Evolutionary conservation across 1,284 basidiomycete genomes (phyloP).

Genomic region (Pyrrhoderma noxium): DNA sequence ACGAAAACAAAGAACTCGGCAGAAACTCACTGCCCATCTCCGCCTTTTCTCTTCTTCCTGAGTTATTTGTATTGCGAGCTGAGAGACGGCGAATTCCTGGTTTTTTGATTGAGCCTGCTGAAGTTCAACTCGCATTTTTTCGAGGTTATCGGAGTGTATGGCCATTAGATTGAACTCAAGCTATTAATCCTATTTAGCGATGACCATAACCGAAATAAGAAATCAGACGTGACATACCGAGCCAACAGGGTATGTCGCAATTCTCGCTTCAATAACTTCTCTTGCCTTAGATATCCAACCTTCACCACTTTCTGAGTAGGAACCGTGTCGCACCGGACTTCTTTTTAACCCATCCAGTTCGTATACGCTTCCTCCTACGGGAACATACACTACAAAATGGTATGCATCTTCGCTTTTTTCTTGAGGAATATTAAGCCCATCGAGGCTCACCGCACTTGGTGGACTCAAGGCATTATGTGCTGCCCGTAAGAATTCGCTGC

Average conservation of each 20-base stretch:
- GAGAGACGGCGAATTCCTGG: conserved; percentile 39
- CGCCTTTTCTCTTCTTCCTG: conserved; percentile 73
- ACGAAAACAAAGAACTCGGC: conserved; percentile 18
- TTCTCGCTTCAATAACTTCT: conserved; percentile 78
- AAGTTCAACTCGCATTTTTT: conserved; percentile 54
- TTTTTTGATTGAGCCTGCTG: conserved; percentile 39
- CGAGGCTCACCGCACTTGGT: conserved; percentile 74
- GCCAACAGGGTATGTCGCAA: conserved; percentile 79
- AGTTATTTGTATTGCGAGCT: conserved; percentile 55
- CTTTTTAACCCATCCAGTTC: conserved; percentile 86
- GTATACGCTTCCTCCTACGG: conserved; percentile 74
- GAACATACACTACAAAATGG: conserved; percentile 89
- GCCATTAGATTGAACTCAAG: conserved; percentile 89
- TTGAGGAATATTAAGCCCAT: conserved; percentile 64
- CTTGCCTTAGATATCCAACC: conserved; percentile 80
- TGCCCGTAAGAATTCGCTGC: conserved; percentile 77
- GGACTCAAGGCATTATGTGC: conserved; percentile 89
- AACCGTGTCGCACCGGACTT: conserved; percentile 73
- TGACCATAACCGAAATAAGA: conserved; percentile 4
- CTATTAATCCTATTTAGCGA: conserved; percentile 32
- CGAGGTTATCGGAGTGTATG: conserved; percentile 73
- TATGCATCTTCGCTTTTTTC: conserved; percentile 77
- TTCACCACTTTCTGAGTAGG: conserved; percentile 56
- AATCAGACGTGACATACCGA: conserved; percentile 45
- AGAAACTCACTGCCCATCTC: conserved; percentile 68